Evolutionary conservation across 768 basidiomycete genomes (phyloP).

Genomic region (Auricularia cornea): DNA sequence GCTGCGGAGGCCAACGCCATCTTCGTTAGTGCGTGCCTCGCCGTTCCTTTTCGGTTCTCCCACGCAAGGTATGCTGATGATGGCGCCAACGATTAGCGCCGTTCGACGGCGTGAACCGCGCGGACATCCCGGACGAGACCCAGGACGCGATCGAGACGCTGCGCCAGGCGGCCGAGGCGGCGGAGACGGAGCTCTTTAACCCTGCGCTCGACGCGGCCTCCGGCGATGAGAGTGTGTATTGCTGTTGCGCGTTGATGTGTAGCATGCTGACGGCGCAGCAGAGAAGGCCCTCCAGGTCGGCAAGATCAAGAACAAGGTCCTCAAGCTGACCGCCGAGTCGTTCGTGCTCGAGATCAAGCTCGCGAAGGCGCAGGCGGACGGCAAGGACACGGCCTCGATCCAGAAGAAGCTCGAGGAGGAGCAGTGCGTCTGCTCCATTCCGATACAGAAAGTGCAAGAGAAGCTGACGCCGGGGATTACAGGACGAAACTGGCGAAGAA

Average conservation of each 20-base stretch:
- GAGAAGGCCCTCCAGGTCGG: conserved; percentile 29
- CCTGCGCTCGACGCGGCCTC: conserved; percentile 28
- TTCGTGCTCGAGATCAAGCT: conserved; percentile 21
- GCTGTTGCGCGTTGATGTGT: no score
- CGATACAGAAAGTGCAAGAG: neutral
- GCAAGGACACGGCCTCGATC: conserved; percentile 20
- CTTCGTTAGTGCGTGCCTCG: conserved; percentile 22
- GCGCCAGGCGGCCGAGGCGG: conserved; percentile 30
- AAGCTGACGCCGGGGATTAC: neutral
- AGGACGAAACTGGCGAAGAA: conserved; percentile 30
- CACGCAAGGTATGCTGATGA: neutral
- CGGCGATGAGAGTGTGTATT: no score
- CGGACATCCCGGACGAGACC: conserved; percentile 23
- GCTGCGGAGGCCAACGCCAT: conserved; percentile 29
- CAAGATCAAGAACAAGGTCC: conserved; percentile 39
- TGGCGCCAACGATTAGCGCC: neutral
- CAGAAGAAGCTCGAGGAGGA: conserved; percentile 21
- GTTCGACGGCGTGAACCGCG: conserved; percentile 19
- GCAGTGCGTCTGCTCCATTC: conserved; percentile 12
- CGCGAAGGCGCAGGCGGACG: conserved; percentile 27
- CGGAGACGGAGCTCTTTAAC: conserved; percentile 31
- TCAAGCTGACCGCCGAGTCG: conserved; percentile 32
- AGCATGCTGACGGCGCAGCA: conserved; percentile 15
- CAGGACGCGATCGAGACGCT: conserved; percentile 22
- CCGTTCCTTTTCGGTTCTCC: neutral